Evolutionary conservation across 805 yeast species (phyloP).

Genomic region (Isabelozyma pseudorhagii): DNA sequence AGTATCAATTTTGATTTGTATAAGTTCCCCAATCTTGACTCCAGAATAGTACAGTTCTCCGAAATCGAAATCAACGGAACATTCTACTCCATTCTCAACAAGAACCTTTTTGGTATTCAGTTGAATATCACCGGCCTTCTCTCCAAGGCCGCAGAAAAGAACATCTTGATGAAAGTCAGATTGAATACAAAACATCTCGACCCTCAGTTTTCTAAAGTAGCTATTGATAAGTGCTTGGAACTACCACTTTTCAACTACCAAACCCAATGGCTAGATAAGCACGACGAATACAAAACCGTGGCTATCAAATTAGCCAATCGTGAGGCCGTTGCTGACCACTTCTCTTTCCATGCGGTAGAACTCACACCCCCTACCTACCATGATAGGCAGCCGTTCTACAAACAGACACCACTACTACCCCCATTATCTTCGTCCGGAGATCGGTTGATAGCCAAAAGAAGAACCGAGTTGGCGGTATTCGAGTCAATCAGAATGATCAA

Average conservation of each 20-base stretch:
- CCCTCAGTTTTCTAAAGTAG: not conserved
- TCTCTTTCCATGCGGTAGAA: not conserved
- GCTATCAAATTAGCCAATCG: not conserved
- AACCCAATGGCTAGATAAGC: constrained; percentile 7
- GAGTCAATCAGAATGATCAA: constrained; percentile 9
- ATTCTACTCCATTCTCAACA: constrained; percentile 7
- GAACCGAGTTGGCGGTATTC: constrained; percentile 30
- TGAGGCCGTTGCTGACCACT: not conserved
- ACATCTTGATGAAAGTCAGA: constrained; percentile 11
- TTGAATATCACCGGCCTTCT: constrained; percentile 11
- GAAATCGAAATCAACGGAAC: constrained; percentile 23
- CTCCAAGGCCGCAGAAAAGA: constrained; percentile 10
- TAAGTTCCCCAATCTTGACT: constrained; percentile 7
- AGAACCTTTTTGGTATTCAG: constrained; percentile 2
- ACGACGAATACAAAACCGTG: not conserved
- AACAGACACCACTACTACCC: constrained; percentile 25
- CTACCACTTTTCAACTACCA: constrained; percentile 7
- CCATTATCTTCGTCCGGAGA: constrained; percentile 33
- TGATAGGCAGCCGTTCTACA: constrained; percentile 2
- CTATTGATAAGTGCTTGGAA: not conserved
- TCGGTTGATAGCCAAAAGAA: constrained; percentile 28
- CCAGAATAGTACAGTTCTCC: constrained; percentile 9
- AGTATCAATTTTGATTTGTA: constrained; percentile 15
- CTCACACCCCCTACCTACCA: not conserved
- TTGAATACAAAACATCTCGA: constrained; percentile 1